Evolutionary conservation across 2,329 filamentous ascomycete species (phyloP).

Genomic region (Aureobasidium leucospermi): DNA sequence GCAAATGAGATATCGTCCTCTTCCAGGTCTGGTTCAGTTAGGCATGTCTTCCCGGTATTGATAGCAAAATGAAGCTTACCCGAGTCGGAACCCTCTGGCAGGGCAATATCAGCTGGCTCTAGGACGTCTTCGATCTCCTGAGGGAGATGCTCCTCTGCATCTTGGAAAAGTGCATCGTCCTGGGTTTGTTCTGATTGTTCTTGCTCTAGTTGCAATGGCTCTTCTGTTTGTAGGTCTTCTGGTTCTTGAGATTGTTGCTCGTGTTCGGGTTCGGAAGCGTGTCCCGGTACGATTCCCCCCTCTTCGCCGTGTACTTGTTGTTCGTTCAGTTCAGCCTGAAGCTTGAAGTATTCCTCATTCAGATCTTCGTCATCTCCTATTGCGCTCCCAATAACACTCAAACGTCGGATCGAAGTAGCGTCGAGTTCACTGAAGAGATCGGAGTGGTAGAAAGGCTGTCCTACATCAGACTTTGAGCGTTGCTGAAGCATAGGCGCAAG

Average conservation of each 20-base stretch:
- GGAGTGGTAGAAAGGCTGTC: not conserved
- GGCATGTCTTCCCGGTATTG: not conserved
- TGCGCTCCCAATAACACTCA: conserved; percentile 1
- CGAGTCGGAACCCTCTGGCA: not conserved
- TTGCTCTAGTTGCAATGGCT: not conserved
- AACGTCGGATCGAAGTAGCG: conserved; percentile 2
- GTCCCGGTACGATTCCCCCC: not conserved
- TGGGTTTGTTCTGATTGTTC: not conserved
- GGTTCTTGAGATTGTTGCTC: not conserved
- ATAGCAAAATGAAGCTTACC: not conserved
- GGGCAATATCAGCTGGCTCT: not conserved
- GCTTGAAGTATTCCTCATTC: not conserved
- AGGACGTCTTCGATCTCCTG: not conserved
- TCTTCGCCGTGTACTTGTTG: not conserved
- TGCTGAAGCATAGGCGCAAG: not conserved
- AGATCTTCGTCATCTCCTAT: not conserved
- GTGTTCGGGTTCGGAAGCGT: not conserved
- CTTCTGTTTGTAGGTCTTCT: not conserved
- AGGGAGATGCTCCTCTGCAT: not conserved
- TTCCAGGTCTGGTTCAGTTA: not conserved
- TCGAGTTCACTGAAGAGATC: conserved; percentile 11
- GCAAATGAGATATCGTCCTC: not conserved
- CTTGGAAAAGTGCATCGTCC: not conserved
- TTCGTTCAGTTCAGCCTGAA: not conserved
- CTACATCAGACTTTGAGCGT: conserved; percentile 4